These are phyloP conservation scores for Lenwebbia sp. DNA, from an alignment of 345 rosid species.

Conservation along the genomic window DNA sequence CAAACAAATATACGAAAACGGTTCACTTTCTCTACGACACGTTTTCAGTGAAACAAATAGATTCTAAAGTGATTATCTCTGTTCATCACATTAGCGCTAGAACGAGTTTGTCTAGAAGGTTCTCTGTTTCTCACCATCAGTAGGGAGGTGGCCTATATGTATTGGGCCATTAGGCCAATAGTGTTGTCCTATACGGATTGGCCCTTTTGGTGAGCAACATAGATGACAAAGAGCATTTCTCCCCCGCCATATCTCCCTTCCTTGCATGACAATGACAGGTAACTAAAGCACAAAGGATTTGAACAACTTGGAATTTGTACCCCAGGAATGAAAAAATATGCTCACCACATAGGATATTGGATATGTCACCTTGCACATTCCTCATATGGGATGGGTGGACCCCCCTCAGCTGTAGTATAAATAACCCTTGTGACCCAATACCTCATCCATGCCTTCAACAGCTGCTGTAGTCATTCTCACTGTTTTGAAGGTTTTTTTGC, in stretches of 20 bases:
- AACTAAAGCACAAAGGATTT: background rate
- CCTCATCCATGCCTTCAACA: constrained; percentile 4
- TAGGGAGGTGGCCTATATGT: background rate
- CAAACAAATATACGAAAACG: background rate
- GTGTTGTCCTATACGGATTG: background rate
- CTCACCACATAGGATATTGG: constrained; percentile 27
- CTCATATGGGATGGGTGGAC: background rate
- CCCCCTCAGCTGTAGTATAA: constrained; percentile 10
- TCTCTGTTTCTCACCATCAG: background rate
- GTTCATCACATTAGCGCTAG: background rate
- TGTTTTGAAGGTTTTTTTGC: background rate
- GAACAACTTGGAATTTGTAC: background rate
- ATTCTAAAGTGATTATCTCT: background rate
- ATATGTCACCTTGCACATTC: background rate
- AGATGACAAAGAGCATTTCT: background rate
- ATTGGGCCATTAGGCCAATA: background rate
- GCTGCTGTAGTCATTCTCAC: constrained; percentile 1
- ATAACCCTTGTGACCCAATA: background rate
- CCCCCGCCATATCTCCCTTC: background rate
- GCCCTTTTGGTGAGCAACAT: background rate
- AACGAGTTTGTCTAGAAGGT: background rate
- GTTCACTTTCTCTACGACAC: background rate
- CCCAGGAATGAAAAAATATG: constrained; percentile 10
- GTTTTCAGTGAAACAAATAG: background rate
- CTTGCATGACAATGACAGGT: background rate